A percentile compares a stretch with the other conserved stretches of the same genome.
phyloP scores from a whole-genome alignment of 345 rosid species.

The Eutrema japonicum region DNA sequence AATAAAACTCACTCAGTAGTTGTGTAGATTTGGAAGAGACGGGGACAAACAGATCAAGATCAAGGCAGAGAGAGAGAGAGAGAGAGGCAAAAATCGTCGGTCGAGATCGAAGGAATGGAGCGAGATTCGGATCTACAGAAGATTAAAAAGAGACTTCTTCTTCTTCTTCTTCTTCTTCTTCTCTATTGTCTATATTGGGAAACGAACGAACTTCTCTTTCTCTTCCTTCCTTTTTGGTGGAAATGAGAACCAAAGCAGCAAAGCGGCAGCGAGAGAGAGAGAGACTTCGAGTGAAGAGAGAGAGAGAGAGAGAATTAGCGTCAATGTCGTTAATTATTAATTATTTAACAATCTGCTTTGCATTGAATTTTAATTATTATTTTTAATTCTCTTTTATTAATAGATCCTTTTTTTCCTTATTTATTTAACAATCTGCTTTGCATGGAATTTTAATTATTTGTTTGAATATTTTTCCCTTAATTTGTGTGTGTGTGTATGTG shows the following conservation, averaged over 20 bases:
- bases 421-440: no score
- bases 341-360: conserved; percentile 4
- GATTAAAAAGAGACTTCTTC: background rate
- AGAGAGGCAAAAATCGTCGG: background rate
- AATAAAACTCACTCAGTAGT: conserved; percentile 18
- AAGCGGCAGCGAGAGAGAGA: conserved; percentile 2
- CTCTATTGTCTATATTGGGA: conserved; percentile 30
- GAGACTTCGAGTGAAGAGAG: conserved; percentile 11
- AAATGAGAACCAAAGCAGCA: conserved; percentile 20
- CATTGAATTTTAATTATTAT: background rate
- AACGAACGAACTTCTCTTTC: conserved; percentile 29
- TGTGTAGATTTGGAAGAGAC: conserved; percentile 24
- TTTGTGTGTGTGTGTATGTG: background rate
- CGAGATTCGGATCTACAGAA: conserved; percentile 35
- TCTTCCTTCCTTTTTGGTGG: conserved; percentile 27
- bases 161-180: background rate
- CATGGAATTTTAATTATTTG: no score
- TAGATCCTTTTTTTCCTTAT: background rate
- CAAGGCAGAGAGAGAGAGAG: background rate
- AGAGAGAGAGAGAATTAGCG: background rate
- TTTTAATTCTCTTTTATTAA: background rate
- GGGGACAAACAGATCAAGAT: conserved; percentile 10
- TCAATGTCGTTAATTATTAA: conserved; percentile 2
- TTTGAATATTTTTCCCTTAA: no score
- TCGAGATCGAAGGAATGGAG: conserved; percentile 15